Conservation (phyloP, 257 asterid species). For the Ballota nigra region DNA sequence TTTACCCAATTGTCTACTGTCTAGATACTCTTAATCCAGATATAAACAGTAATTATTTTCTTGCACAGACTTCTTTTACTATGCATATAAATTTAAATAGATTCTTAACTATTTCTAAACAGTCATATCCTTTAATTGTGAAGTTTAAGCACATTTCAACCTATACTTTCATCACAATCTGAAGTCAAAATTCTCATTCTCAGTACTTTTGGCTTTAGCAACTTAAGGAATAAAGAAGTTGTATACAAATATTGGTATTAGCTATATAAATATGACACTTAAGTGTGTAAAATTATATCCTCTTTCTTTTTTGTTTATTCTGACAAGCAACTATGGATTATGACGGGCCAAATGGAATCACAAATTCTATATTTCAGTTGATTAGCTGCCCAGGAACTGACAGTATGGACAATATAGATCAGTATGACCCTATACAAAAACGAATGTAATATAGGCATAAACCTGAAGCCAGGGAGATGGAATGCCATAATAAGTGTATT, state of each 20-base stretch:
- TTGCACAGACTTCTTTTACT: not conserved
- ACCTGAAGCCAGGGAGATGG: constrained; percentile 99
- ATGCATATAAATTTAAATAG: not conserved
- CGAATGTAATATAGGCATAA: constrained; percentile 21
- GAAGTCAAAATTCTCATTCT: not conserved
- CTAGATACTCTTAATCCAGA: not conserved
- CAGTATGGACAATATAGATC: not conserved
- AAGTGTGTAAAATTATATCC: not conserved
- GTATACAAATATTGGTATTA: not conserved
- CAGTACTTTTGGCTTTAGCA: not conserved
- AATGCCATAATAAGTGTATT: constrained; percentile 94
- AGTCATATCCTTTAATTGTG: not conserved
- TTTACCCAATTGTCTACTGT: not conserved
- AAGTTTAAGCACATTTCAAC: not conserved
- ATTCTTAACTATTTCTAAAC: not conserved
- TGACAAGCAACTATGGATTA: not conserved
- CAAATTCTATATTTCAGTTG: not conserved
- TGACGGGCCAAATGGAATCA: not conserved
- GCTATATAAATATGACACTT: not conserved
- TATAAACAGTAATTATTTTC: not conserved
- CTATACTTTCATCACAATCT: not conserved
- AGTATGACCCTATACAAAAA: not conserved
- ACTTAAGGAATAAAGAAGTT: not conserved
- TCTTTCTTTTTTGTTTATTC: not conserved
- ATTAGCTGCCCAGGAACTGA: not conserved